These are phyloP conservation scores for Phytophthora pisi DNA, from an alignment of 352 stramenopile species.

Conservation along the genomic window DNA sequence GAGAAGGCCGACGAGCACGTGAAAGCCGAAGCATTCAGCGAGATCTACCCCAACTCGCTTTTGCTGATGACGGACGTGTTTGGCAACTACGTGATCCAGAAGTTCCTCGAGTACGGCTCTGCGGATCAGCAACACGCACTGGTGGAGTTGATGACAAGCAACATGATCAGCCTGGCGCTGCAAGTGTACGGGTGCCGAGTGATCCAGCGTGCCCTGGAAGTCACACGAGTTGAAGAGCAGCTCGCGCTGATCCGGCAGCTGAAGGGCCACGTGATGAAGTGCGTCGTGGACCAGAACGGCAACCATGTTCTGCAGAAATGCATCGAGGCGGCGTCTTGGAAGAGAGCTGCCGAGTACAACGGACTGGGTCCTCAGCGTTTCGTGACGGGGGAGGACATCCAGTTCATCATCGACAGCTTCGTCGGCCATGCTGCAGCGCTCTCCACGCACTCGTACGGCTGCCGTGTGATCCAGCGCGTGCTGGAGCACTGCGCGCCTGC, in stretches of 20 bases:
- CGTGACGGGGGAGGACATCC: slow-evolving; percentile 89
- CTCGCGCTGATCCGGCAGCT: slow-evolving; percentile 82
- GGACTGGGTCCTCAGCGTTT: slow-evolving; percentile 28
- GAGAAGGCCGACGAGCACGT: slow-evolving; percentile 80
- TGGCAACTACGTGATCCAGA: slow-evolving; percentile 99
- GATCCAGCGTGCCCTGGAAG: slow-evolving; percentile 94
- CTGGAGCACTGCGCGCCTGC: slow-evolving; percentile 94
- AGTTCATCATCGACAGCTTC: slow-evolving; percentile 98
- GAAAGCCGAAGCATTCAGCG: slow-evolving; percentile 79
- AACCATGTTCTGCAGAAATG: slow-evolving; percentile 99
- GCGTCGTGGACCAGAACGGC: slow-evolving; percentile 97
- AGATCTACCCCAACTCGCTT: slow-evolving; percentile 83
- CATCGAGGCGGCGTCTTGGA: slow-evolving; percentile 91
- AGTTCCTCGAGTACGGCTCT: slow-evolving; percentile 96
- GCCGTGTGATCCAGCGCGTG: slow-evolving; percentile 97
- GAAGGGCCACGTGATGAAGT: slow-evolving; percentile 87
- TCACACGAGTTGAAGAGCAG: slow-evolving; percentile 76
- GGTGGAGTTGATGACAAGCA: slow-evolving; percentile 86
- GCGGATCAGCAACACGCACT: slow-evolving; percentile 88
- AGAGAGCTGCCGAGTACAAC: slow-evolving; percentile 29
- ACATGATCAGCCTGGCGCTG: slow-evolving; percentile 95
- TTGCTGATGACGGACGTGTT: slow-evolving; percentile 95
- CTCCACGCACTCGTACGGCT: slow-evolving; percentile 98
- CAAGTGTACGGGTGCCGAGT: slow-evolving; percentile 98
- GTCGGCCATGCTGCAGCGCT: slow-evolving; percentile 90